Conservation (phyloP, 331 rosid genomes). For the Malus hybrid region DNA sequence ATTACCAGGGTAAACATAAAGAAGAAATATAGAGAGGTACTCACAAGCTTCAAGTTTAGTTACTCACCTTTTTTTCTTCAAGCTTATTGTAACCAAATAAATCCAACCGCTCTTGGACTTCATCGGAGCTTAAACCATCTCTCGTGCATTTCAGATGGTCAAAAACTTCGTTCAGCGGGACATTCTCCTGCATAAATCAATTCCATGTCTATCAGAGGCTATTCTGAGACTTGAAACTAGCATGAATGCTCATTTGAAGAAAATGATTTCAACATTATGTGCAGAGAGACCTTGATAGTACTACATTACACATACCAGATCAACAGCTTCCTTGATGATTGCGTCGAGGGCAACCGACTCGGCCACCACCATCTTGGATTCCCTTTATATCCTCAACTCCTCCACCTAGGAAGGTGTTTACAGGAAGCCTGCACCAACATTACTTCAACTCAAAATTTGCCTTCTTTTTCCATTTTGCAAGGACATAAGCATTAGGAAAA, state of each 20-base stretch:
- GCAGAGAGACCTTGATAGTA: too few relatives aligned
- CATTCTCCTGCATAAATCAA: conserved; percentile 43
- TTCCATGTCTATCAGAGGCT: neutral
- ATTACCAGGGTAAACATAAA: neutral
- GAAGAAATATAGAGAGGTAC: neutral
- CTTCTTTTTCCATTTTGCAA: neutral
- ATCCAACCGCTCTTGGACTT: conserved; percentile 46
- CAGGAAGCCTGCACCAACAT: neutral
- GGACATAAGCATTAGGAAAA: neutral
- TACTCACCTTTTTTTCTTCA: conserved; percentile 63
- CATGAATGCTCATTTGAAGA: neutral
- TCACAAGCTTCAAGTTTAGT: neutral
- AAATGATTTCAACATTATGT: too few relatives aligned
- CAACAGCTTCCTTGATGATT: conserved; percentile 55
- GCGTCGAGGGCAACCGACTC: conserved; percentile 41
- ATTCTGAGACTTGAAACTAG: neutral
- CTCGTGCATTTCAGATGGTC: conserved; percentile 48
- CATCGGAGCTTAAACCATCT: conserved; percentile 50
- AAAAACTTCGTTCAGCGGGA: conserved; percentile 62
- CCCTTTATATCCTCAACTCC: neutral
- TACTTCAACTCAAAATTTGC: neutral
- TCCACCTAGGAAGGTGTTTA: conserved; percentile 1
- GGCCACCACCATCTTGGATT: conserved; percentile 32
- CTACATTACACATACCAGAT: conserved; percentile 36
- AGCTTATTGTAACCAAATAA: conserved; percentile 66